A percentile compares a stretch with the other conserved stretches of the same genome.
Evolutionary conservation across 176 grass and related monocot species (phyloP).

Genomic region (Lolium multiflorum): DNA sequence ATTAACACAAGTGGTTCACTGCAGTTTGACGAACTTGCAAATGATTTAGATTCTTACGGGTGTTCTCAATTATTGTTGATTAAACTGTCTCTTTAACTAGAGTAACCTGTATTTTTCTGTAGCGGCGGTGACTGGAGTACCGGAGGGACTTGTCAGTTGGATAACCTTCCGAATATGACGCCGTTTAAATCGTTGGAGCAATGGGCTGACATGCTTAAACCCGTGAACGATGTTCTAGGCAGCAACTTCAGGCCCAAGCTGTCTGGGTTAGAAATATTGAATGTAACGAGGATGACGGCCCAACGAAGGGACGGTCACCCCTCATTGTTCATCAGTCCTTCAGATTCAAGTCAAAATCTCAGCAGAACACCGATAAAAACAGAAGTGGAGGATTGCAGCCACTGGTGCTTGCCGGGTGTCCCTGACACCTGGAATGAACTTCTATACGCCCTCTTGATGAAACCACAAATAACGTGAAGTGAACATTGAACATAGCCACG

Average conservation of each 20-base stretch:
- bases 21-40: neutral
- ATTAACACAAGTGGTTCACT: neutral
- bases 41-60: no score
- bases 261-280: conserved; percentile 54
- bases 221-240: conserved; percentile 54
- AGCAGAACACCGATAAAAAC: neutral
- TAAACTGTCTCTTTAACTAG: no score
- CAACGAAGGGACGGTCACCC: conserved; percentile 75
- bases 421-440: conserved; percentile 51
- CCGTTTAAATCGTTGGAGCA: conserved; percentile 42
- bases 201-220: conserved; percentile 64
- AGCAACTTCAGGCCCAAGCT: conserved; percentile 32
- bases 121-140: conserved; percentile 77
- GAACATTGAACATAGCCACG: no score
- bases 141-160: conserved; percentile 59
- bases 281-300: conserved; percentile 78
- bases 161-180: conserved; percentile 57
- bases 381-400: conserved; percentile 70
- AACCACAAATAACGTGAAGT: conserved; percentile 10
- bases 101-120: neutral
- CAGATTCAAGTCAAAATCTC: conserved; percentile 47
- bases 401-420: conserved; percentile 85
- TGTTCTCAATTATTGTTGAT: no score
- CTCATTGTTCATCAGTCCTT: conserved; percentile 60
- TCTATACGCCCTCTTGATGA: conserved; percentile 65